These are phyloP conservation scores for Stemphylium beticola DNA, from an alignment of 2,329 filamentous ascomycete genomes.

Conservation along the genomic window DNA sequence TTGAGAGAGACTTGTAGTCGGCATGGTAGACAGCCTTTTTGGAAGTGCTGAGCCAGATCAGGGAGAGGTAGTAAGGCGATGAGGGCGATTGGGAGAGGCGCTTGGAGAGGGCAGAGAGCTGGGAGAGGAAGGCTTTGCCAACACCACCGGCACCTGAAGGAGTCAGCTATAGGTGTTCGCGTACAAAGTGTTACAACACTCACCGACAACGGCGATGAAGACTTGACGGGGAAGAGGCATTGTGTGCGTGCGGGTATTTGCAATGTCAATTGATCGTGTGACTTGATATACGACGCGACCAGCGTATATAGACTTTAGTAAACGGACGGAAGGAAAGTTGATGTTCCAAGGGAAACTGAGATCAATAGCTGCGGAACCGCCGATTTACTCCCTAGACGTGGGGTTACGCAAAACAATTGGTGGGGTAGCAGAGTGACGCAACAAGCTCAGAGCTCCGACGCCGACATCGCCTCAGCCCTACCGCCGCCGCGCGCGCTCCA, in stretches of 20 bases:
- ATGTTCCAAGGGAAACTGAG: neutral
- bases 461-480: constrained; percentile 35
- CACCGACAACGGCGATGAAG: constrained; percentile 57
- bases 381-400: constrained; percentile 18
- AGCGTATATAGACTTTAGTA: neutral
- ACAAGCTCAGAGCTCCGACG: constrained; percentile 20
- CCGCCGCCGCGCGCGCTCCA: constrained; percentile 8
- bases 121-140: constrained; percentile 86
- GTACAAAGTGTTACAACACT: constrained; percentile 2
- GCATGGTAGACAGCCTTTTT: constrained; percentile 79
- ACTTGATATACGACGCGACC: neutral
- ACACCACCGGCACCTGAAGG: constrained; percentile 84
- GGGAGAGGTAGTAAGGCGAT: constrained; percentile 71
- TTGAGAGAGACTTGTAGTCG: constrained; percentile 71
- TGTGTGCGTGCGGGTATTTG: constrained; percentile 13
- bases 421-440: constrained; percentile 27
- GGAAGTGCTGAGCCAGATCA: constrained; percentile 86
- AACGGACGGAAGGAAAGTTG: neutral
- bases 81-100: constrained; percentile 60
- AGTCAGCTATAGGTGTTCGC: constrained; percentile 11
- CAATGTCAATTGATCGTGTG: constrained; percentile 2
- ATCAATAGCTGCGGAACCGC: constrained; percentile 14
- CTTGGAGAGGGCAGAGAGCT: constrained; percentile 72
- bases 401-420: constrained; percentile 26
- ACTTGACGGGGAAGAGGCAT: constrained; percentile 54